Conservation (phyloP, 371 early-diverging fungal species). For the Mortierella sp. region DNA sequence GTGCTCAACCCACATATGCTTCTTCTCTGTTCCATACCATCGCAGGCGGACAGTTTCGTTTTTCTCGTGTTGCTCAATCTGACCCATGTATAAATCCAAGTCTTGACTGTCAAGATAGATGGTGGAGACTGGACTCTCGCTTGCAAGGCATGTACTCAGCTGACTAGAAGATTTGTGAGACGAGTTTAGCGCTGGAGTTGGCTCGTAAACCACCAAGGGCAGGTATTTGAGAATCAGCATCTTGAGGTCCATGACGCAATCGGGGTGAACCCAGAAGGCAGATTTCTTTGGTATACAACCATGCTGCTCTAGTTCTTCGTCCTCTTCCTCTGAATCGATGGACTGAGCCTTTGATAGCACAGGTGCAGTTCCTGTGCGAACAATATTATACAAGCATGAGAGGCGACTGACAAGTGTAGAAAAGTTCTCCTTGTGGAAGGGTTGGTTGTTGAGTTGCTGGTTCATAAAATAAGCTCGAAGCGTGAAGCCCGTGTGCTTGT, state of each 20-base stretch:
- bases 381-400: conserved; percentile 90
- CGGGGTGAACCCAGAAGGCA: conserved; percentile 93
- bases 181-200: conserved; percentile 67
- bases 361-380: conserved; percentile 83
- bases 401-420: conserved; percentile 90
- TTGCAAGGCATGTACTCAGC: conserved; percentile 41
- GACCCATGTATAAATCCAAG: conserved; percentile 90
- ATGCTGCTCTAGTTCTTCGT: conserved; percentile 75
- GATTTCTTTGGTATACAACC: conserved; percentile 83
- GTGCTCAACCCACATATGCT: conserved; percentile 52
- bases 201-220: conserved; percentile 92
- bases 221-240: conserved; percentile 90
- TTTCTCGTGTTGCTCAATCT: conserved; percentile 90
- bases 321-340: conserved; percentile 51
- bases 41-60: conserved; percentile 91
- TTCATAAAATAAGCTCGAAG: conserved; percentile 90
- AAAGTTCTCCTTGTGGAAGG: conserved; percentile 93
- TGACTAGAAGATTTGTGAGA: conserved; percentile 86
- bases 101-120: conserved; percentile 94
- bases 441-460: conserved; percentile 81
- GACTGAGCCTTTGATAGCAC: conserved; percentile 57
- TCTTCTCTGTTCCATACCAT: conserved; percentile 88
- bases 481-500: conserved; percentile 88
- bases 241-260: conserved; percentile 95
- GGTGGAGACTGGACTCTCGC: conserved; percentile 81